These are phyloP conservation scores for Mastigamoeba balamuthi DNA, from an alignment of 78 protist genomes.

Conservation along the genomic window DNA sequence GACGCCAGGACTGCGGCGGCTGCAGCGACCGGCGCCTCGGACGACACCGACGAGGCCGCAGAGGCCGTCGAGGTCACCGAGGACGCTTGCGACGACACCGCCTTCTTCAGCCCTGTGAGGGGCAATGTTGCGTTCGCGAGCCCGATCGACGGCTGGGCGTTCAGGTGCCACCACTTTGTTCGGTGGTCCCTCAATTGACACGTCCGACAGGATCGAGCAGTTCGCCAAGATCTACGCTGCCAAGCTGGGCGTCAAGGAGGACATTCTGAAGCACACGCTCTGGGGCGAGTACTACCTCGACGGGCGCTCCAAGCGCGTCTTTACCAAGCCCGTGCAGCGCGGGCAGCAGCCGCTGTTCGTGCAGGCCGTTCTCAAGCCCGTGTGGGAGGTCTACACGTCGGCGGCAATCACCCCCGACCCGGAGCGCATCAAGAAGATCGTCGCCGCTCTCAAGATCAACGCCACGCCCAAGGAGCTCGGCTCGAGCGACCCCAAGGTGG, in stretches of 20 bases:
- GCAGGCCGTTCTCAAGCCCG: background rate
- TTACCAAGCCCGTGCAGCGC: background rate
- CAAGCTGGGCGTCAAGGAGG: constrained; percentile 42
- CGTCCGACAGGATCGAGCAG: background rate
- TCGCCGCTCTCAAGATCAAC: constrained; percentile 26
- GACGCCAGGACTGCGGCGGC: background rate
- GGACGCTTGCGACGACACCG: background rate
- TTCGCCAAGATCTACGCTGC: constrained; percentile 39
- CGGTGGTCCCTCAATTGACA: background rate
- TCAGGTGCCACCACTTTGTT: background rate
- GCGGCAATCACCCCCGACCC: constrained; percentile 35
- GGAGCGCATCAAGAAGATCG: constrained; percentile 44
- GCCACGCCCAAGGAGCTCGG: constrained; percentile 18
- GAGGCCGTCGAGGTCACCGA: background rate
- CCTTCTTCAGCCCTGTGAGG: constrained; percentile 68
- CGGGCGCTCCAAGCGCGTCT: background rate
- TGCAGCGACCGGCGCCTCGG: background rate
- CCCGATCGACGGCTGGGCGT: constrained; percentile 88
- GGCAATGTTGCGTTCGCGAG: constrained; percentile 93
- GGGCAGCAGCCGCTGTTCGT: background rate
- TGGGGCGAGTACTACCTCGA: constrained; percentile 87
- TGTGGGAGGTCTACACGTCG: background rate
- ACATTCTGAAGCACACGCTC: constrained; percentile 42
- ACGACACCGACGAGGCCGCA: too few species aligned
- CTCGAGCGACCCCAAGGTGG: constrained; percentile 9